Base-by-base conservation (phyloP, 1,284 basidiomycete species). In the Fomitopsis pinicola region DNA sequence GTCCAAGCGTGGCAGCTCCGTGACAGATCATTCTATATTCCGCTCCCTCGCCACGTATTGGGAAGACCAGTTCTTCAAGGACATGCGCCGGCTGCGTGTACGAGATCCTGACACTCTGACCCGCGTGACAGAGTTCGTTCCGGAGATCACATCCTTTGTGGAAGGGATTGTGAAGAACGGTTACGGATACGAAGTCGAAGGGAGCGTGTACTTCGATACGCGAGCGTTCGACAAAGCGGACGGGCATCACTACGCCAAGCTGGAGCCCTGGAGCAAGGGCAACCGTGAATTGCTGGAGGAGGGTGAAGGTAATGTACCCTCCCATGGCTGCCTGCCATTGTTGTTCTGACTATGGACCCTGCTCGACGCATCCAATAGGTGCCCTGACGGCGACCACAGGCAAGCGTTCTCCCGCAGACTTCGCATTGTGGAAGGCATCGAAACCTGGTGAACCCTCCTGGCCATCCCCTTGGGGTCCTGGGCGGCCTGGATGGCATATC, bases 401-500 rank as follows among this genome's bases (percentile, higher is more conserved):
- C 30, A 84, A 85, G 63, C 83, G 85, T 55, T 86, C 88, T 38
- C 77, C 84, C 7, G 84, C 91, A 12, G 97, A 99, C 78, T 99
- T 99, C 76, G 97, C 97, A 6, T 80, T 99, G 14, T 99, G 97
- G 97, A 99, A 99, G 77, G 88, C 93, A 3, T 95, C 94, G 36
- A 98, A 97, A 77, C 88, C 95, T 1, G 97, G 97, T n/a, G 97
- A 99, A 76, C 97, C 97, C 1, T 89, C 89, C 2, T 99, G 97
- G 97, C 86, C 89, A 0, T 98, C 95, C 9, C 91, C 94, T 6
- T 99, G 97, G 97, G 97, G 97, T 33, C 80, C 82, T 42, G 97
- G 97, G n/a, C 85, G 97, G 59, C 97, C 97, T 1, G 97, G 97
- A 10, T 99, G 97, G 97, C 97, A 99, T 74, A 99, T 99, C 62